Evolutionary conservation across 1,139 yeast species (phyloP).

Genomic region (Zygoascus hellenicus): DNA sequence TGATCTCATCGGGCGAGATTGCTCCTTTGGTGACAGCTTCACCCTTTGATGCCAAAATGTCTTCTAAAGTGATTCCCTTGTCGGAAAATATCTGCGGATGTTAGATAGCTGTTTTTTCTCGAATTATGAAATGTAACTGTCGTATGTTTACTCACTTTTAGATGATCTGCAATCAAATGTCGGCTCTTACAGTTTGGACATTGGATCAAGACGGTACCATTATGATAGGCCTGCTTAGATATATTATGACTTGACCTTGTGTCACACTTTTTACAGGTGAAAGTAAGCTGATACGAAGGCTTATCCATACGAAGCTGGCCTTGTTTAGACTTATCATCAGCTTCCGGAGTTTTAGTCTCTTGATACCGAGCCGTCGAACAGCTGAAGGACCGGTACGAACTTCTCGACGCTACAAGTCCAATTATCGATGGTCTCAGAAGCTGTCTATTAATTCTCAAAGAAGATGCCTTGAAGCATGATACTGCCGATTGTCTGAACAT

Average conservation of each 20-base stretch:
- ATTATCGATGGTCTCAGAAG: too few species aligned
- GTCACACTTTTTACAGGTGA: slow-evolving; percentile 86
- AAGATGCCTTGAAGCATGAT: too few species aligned
- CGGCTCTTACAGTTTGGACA: slow-evolving; percentile 89
- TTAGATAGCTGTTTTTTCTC: slow-evolving; percentile 1
- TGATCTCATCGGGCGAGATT: slow-evolving; percentile 16
- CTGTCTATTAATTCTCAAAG: too few species aligned
- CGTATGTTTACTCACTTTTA: slow-evolving; percentile 46
- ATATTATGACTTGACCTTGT: slow-evolving; percentile 80
- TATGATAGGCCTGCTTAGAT: slow-evolving; percentile 84
- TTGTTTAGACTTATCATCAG: not conserved
- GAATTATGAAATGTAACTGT: not conserved
- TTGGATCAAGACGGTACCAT: slow-evolving; percentile 82
- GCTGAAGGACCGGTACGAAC: too few species aligned
- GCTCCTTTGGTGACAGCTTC: slow-evolving; percentile 54
- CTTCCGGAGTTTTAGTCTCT: too few species aligned
- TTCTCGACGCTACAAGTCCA: too few species aligned
- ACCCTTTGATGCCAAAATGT: slow-evolving; percentile 71
- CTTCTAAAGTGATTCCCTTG: slow-evolving; percentile 66
- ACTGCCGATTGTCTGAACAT: too few species aligned
- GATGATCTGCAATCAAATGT: slow-evolving; percentile 89
- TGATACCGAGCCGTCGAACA: too few species aligned
- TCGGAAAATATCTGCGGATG: slow-evolving; percentile 61
- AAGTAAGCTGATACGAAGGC: slow-evolving; percentile 80
- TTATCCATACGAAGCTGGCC: slow-evolving; percentile 32